Evolutionary conservation across 2,329 filamentous ascomycete genomes (phyloP), one percentile per base, ranked within the genome.

Genomic region (Pyrenophora teres): DNA sequence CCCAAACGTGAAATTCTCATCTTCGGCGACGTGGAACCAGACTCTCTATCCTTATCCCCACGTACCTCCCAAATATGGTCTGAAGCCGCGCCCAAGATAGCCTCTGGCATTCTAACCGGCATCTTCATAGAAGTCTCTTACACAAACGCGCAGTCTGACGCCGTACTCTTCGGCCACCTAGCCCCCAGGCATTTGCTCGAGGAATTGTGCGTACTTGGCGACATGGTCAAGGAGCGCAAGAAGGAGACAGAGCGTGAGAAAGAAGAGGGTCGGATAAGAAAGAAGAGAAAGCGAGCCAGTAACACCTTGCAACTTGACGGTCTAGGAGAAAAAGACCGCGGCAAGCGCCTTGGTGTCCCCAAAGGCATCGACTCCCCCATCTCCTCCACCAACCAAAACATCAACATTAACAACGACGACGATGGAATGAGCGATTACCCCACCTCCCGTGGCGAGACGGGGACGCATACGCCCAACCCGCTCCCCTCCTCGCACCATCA

Each of bases 101-200:
- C 81, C 0, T 76, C 80, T 0, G 90, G 90, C 1, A 80, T 82
- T 3, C 80, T 99, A 0, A 83, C 81, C 0, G 93, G 88, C 9
- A 88, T 99, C 10, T 93, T 97, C 68, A 95, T 99, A 63, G 94
- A 99, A 77, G 97, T 93, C 73, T 96, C 90, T 56, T 99, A 93
- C 72, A 89, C 91, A 55, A 88, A 97, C 71, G 83, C 84, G 6
- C 88, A 92, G 64, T 81, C 84, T 18, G 87, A 94, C 54, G 86
- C 88, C 42, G 83, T 87, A 0, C 80, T 99, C 0, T 99, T 92
- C 60, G 94, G 94, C 0, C 94, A 99, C 64, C 78, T 99, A 12
- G 90, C 90, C 32, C 94, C 94, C 0, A 81, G 86, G 0, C 94
- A 91, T 70, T 76, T 99, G 10, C 84, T 93, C 19, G 83, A 88